phyloP scores from a whole-genome alignment of 805 yeast genomes.

The Candida silvatica region DNA sequence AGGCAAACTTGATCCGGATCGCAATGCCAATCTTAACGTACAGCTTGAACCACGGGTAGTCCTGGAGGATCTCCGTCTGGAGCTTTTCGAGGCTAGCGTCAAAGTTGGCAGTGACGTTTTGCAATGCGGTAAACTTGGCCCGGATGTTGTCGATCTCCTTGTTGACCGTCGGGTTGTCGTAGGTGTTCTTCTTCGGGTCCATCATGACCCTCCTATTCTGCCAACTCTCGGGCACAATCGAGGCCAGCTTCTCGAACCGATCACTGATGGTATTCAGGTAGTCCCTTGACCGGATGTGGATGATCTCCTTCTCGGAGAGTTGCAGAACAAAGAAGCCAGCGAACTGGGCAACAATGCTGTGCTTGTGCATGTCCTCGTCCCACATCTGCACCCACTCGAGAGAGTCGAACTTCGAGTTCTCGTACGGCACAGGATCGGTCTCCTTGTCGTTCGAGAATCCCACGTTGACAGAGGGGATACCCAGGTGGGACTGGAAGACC shows the following conservation, averaged over 20 bases:
- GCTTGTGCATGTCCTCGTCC: slow-evolving; percentile 39
- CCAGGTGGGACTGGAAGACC: slow-evolving; percentile 57
- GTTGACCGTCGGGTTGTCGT: slow-evolving; percentile 7
- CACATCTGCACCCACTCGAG: slow-evolving; percentile 43
- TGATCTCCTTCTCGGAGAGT: slow-evolving; percentile 49
- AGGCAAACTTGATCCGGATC: slow-evolving; percentile 45
- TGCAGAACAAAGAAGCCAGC: slow-evolving; percentile 46
- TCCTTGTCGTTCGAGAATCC: slow-evolving; percentile 29
- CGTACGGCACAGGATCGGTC: slow-evolving; percentile 45
- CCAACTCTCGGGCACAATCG: slow-evolving; percentile 25
- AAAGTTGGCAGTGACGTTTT: slow-evolving; percentile 7
- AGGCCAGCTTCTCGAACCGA: slow-evolving; percentile 24
- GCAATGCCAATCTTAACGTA: slow-evolving; percentile 51
- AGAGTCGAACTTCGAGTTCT: slow-evolving; percentile 53
- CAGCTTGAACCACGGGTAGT: slow-evolving; percentile 71
- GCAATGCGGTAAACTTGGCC: slow-evolving; percentile 18
- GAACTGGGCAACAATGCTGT: slow-evolving; percentile 50
- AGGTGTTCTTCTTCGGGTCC: slow-evolving; percentile 1
- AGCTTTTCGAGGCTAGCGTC: slow-evolving; percentile 23
- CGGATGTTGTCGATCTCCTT: slow-evolving; percentile 27
- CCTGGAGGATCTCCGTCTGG: slow-evolving; percentile 44
- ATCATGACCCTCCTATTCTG: slow-evolving; percentile 9
- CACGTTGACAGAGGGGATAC: slow-evolving; percentile 53
- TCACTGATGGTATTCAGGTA: slow-evolving; percentile 36
- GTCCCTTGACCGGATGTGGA: slow-evolving; percentile 35